Conservation (phyloP, 306 rosid species). For the Dalbergia cochinchinensis region DNA sequence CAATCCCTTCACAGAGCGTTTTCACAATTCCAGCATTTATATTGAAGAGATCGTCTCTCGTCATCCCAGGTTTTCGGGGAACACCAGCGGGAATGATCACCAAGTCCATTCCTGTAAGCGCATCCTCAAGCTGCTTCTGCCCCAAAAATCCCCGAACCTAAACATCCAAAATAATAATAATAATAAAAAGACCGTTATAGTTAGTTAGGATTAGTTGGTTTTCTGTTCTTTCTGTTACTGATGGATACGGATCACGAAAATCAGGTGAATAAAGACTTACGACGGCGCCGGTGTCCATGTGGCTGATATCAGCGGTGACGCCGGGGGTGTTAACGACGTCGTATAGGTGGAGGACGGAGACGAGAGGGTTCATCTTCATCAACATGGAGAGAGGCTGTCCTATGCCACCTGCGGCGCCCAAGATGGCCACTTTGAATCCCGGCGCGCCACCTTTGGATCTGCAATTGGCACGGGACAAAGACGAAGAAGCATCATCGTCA, state of each 20-base stretch:
- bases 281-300: slow-evolving; percentile 94
- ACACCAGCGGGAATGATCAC: slow-evolving; percentile 92
- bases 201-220: no score
- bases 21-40: slow-evolving; percentile 93
- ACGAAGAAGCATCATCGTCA: slow-evolving; percentile 55
- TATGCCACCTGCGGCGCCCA: slow-evolving; percentile 97
- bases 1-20: slow-evolving; percentile 82
- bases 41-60: slow-evolving; percentile 96
- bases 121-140: slow-evolving; percentile 84
- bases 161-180: slow-evolving; percentile 13
- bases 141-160: slow-evolving; percentile 92
- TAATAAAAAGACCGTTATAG: not conserved
- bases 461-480: slow-evolving; percentile 60
- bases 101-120: slow-evolving; percentile 88
- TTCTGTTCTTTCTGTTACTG: no score
- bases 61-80: slow-evolving; percentile 98
- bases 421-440: slow-evolving; percentile 84
- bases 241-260: no score
- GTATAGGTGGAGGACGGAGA: slow-evolving; percentile 89
- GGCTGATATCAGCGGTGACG: slow-evolving; percentile 91
- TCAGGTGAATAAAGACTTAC: slow-evolving; percentile 45
- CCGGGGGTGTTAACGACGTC: slow-evolving; percentile 95
- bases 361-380: slow-evolving; percentile 92
- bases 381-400: slow-evolving; percentile 93
- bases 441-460: slow-evolving; percentile 85